These are phyloP conservation scores for Aspergillus sp. DNA, from an alignment of 2,329 filamentous ascomycete genomes.

Conservation along the genomic window DNA sequence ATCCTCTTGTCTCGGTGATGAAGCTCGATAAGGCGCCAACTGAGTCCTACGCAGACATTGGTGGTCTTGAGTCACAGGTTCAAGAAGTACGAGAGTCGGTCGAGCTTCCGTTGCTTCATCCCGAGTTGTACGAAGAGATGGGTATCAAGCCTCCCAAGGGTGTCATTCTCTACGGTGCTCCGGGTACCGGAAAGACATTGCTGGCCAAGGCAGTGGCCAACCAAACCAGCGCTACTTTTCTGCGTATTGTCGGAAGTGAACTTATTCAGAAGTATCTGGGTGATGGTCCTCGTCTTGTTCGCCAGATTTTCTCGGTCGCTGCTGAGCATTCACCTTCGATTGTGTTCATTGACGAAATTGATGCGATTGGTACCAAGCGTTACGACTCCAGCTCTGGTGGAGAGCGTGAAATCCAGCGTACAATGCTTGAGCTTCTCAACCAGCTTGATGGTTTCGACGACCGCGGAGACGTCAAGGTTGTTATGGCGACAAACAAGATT, in stretches of 20 bases:
- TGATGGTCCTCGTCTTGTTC: slow-evolving; percentile 87
- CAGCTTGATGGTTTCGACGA: slow-evolving; percentile 99
- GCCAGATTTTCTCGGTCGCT: slow-evolving; percentile 84
- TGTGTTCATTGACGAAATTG: slow-evolving; percentile 98
- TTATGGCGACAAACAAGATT: slow-evolving; percentile 99
- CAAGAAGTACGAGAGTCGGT: slow-evolving; percentile 97
- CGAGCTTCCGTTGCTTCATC: slow-evolving; percentile 87
- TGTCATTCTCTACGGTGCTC: slow-evolving; percentile 96
- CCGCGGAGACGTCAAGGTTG: slow-evolving; percentile 96
- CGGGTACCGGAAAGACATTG: slow-evolving; percentile 92
- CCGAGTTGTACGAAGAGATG: slow-evolving; percentile 99
- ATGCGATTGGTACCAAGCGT: slow-evolving; percentile 96
- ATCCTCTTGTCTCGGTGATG: slow-evolving; percentile 96
- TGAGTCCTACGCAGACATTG: slow-evolving; percentile 97
- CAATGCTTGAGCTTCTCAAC: slow-evolving; percentile 96
- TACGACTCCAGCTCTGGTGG: slow-evolving; percentile 97
- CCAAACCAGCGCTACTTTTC: slow-evolving; percentile 96
- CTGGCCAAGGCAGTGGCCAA: slow-evolving; percentile 97
- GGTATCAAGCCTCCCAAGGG: slow-evolving; percentile 99
- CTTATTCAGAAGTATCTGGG: slow-evolving; percentile 98
- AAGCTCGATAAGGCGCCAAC: slow-evolving; percentile 98
- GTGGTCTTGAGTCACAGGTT: slow-evolving; percentile 89
- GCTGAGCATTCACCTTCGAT: slow-evolving; percentile 95
- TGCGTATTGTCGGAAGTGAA: slow-evolving; percentile 94
- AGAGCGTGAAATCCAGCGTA: slow-evolving; percentile 94